These are phyloP conservation scores for Podila horticola DNA, from an alignment of 192 early-diverging fungal genomes.

Conservation along the genomic window DNA sequence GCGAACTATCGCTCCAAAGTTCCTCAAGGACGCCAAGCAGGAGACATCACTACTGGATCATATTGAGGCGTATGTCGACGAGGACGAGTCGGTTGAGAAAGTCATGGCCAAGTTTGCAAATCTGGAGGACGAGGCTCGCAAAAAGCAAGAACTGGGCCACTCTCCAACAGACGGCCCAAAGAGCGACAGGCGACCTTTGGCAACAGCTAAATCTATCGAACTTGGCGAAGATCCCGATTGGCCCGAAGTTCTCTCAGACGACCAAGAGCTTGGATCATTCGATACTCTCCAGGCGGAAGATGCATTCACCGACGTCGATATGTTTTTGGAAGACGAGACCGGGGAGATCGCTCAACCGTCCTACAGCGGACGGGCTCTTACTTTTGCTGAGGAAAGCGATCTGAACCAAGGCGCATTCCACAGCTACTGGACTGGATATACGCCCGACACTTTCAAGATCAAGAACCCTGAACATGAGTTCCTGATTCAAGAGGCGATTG, in stretches of 20 bases:
- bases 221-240: constrained; percentile 7
- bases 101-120: constrained; percentile 57
- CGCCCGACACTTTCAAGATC: constrained; percentile 28
- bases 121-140: constrained; percentile 38
- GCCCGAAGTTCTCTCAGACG: constrained; percentile 19
- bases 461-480: constrained; percentile 50
- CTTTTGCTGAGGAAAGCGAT: constrained; percentile 12
- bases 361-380: constrained; percentile 14
- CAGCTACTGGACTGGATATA: constrained; percentile 48
- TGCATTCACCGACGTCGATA: constrained; percentile 19
- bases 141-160: neutral
- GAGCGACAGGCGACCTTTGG: neutral
- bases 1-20: constrained; percentile 1
- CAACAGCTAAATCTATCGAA: neutral
- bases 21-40: neutral
- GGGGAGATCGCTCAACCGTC: constrained; percentile 18
- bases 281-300: constrained; percentile 14
- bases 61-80: constrained; percentile 56
- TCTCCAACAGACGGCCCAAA: neutral
- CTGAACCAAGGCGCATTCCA: constrained; percentile 32
- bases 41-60: constrained; percentile 34
- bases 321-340: constrained; percentile 32
- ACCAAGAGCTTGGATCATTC: constrained; percentile 29
- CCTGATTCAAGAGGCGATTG: constrained; percentile 49
- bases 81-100: constrained; percentile 58